phyloP scores from a whole-genome alignment of 257 asterid species.

The Lavandula angustifolia region DNA sequence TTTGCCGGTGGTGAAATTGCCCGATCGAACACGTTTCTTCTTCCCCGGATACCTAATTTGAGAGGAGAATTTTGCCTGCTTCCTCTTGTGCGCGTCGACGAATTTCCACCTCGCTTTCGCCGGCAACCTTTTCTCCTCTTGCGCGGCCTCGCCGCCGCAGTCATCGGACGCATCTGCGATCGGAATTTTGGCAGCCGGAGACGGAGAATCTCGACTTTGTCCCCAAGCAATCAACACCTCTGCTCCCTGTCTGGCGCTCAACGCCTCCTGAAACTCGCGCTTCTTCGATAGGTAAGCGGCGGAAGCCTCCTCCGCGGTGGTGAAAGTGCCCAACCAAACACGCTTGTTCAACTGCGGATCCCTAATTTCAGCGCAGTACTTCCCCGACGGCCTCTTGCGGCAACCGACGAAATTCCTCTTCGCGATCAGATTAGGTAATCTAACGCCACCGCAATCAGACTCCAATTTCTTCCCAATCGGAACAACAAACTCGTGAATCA shows the following conservation, averaged over 20 bases:
- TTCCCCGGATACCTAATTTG: not conserved
- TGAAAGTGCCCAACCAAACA: conserved; percentile 48
- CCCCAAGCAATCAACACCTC: conserved; percentile 22
- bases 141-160: conserved; percentile 28
- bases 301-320: conserved; percentile 46
- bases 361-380: conserved; percentile 40
- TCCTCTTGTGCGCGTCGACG: not conserved
- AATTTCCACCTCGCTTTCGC: not conserved
- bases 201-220: conserved; percentile 30
- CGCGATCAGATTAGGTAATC: not conserved
- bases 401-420: conserved; percentile 34
- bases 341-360: conserved; percentile 41
- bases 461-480: not conserved
- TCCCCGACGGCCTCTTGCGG: conserved; percentile 39
- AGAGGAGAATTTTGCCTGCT: too few relatives aligned
- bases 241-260: conserved; percentile 19
- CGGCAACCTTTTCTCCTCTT: not conserved
- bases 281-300: conserved; percentile 38
- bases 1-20: too few relatives aligned
- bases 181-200: conserved; percentile 32
- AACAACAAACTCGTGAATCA: conserved; percentile 37
- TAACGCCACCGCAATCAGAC: not conserved
- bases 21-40: not conserved
- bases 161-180: conserved; percentile 20
- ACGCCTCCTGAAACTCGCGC: conserved; percentile 30